phyloP scores from a whole-genome alignment of 139 green algal species.

The Micractinium conductrix region DNA sequence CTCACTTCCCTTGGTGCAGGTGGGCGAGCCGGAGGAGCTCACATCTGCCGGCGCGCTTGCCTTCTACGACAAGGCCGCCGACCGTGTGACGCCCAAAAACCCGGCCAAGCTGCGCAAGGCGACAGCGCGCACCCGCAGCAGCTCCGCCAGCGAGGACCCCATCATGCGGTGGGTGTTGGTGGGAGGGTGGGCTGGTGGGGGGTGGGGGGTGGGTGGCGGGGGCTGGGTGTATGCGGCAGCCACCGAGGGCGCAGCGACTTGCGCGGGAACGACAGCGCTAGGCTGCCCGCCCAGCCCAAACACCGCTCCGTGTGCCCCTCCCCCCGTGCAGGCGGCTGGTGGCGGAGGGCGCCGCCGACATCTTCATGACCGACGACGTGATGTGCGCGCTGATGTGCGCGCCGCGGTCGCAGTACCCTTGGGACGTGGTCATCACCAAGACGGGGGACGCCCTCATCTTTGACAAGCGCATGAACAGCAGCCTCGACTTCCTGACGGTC shows the following conservation, averaged over 20 bases:
- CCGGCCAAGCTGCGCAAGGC: slow-evolving; percentile 79
- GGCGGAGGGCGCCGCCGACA: slow-evolving; percentile 59
- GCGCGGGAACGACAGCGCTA: too few relatives aligned
- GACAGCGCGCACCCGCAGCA: slow-evolving; percentile 71
- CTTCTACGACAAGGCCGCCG: slow-evolving; percentile 92
- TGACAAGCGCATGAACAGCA: slow-evolving; percentile 84
- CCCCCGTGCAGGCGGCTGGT: slow-evolving; percentile 62
- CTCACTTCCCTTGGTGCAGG: too few relatives aligned
- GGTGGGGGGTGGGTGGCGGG: not conserved
- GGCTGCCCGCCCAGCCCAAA: not conserved
- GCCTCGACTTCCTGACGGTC: slow-evolving; percentile 92
- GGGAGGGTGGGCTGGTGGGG: not conserved
- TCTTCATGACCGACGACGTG: slow-evolving; percentile 95
- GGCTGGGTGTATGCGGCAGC: too few relatives aligned
- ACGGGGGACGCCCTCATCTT: slow-evolving; percentile 79
- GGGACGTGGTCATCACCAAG: slow-evolving; percentile 84
- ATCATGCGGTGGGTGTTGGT: slow-evolving; percentile 69
- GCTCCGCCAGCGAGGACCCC: slow-evolving; percentile 91
- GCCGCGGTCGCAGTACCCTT: slow-evolving; percentile 89
- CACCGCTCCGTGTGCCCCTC: not conserved
- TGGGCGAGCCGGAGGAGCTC: slow-evolving; percentile 56
- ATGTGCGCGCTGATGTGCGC: slow-evolving; percentile 96
- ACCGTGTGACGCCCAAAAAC: slow-evolving; percentile 88
- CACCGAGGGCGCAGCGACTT: too few relatives aligned
- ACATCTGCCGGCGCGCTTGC: slow-evolving; percentile 74